Conservation (phyloP, 2,329 filamentous ascomycete species). For the Trichoderma gracile region DNA sequence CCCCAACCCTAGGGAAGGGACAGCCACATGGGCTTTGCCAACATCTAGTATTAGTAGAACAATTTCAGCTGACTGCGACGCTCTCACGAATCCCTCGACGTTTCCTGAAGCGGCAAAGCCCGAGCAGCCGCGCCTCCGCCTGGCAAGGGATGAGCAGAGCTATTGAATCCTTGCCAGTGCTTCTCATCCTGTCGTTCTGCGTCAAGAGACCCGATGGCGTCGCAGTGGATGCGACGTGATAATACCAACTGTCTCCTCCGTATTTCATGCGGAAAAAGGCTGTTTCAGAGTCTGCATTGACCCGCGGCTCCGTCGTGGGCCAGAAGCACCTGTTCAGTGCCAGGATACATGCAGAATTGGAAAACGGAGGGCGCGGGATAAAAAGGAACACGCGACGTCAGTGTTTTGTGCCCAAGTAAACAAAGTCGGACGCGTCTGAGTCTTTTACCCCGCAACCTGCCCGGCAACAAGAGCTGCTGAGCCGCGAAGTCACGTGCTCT, state of each 20-base stretch:
- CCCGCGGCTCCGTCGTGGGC: slow-evolving; percentile 2
- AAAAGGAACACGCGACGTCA: slow-evolving; percentile 8
- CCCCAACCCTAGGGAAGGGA: background rate
- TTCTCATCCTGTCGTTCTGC: slow-evolving; percentile 31
- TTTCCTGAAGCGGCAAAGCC: slow-evolving; percentile 20
- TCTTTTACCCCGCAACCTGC: slow-evolving; percentile 23
- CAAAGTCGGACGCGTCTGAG: slow-evolving; percentile 29
- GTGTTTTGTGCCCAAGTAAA: slow-evolving; percentile 29
- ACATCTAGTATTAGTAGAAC: background rate
- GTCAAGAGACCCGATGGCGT: slow-evolving; percentile 13
- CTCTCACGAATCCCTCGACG: slow-evolving; percentile 11
- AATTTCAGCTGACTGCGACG: slow-evolving; percentile 21
- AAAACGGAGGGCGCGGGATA: background rate
- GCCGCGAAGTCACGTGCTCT: slow-evolving; percentile 29
- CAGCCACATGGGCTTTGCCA: background rate
- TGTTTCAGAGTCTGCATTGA: slow-evolving; percentile 34
- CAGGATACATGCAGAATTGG: background rate
- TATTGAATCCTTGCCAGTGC: background rate
- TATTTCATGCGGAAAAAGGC: slow-evolving; percentile 30
- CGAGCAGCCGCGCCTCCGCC: slow-evolving; percentile 15
- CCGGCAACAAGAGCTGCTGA: slow-evolving; percentile 25
- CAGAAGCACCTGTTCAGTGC: background rate
- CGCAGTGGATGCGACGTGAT: slow-evolving; percentile 36
- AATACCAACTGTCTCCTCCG: slow-evolving; percentile 25
- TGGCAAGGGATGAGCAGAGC: slow-evolving; percentile 15